These are phyloP conservation scores for Xylaria sp. DNA, from an alignment of 2,329 filamentous ascomycete genomes.

Conservation along the genomic window DNA sequence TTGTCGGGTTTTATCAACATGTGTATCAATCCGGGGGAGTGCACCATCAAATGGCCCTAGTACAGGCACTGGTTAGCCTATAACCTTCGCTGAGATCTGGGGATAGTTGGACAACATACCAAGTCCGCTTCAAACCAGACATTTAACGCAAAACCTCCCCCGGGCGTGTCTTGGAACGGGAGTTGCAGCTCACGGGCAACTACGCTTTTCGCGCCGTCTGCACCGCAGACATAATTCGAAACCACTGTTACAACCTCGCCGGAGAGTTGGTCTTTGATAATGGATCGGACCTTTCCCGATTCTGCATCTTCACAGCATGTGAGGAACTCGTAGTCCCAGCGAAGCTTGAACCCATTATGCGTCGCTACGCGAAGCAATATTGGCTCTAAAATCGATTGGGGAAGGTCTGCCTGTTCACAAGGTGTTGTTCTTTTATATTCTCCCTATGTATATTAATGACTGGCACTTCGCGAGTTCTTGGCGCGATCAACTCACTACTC, in stretches of 20 bases:
- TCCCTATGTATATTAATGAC: slow-evolving; percentile 25
- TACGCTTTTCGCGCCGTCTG: slow-evolving; percentile 32
- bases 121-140: slow-evolving; percentile 36
- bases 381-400: slow-evolving; percentile 35
- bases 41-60: slow-evolving; percentile 28
- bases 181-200: slow-evolving; percentile 34
- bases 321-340: slow-evolving; percentile 35
- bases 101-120: slow-evolving; percentile 8
- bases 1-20: slow-evolving; percentile 33
- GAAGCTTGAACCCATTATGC: slow-evolving; percentile 35
- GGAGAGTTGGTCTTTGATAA: slow-evolving; percentile 29
- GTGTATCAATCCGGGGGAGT: slow-evolving; percentile 31
- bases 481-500: slow-evolving; percentile 19
- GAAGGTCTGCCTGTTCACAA: slow-evolving; percentile 33
- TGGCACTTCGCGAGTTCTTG: neutral
- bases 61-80: slow-evolving; percentile 6
- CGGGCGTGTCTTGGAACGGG: slow-evolving; percentile 27
- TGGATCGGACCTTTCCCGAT: slow-evolving; percentile 30
- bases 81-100: neutral
- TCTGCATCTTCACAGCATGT: slow-evolving; percentile 19
- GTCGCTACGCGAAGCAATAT: slow-evolving; percentile 33
- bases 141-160: slow-evolving; percentile 30
- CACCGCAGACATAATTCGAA: slow-evolving; percentile 34
- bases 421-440: slow-evolving; percentile 32
- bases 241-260: slow-evolving; percentile 23